Percentiles rank a stretch among this genome's conserved stretches.
Conservation (phyloP, 495 filamentous ascomycete species). For the Lineolata rhizophorae region DNA sequence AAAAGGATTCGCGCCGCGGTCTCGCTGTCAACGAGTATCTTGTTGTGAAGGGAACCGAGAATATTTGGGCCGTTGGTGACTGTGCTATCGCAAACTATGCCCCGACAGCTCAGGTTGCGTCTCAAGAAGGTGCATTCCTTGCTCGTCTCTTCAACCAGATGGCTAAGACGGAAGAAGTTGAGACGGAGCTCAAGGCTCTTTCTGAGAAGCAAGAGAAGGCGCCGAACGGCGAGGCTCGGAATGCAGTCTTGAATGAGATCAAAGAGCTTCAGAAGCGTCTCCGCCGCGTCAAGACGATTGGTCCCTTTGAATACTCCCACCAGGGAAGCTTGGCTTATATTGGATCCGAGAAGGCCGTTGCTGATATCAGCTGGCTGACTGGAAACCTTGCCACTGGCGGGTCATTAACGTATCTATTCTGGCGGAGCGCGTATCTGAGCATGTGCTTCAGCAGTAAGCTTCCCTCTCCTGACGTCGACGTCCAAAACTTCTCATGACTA, state of each 20-base stretch:
- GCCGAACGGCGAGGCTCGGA: constrained; percentile 31
- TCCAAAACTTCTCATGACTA: constrained; percentile 4
- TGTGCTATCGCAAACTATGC: constrained; percentile 93
- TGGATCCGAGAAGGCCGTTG: constrained; percentile 90
- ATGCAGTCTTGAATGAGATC: constrained; percentile 43
- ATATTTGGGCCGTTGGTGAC: constrained; percentile 84
- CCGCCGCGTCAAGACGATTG: constrained; percentile 73
- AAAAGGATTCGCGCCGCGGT: constrained; percentile 85
- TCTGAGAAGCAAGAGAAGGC: constrained; percentile 42
- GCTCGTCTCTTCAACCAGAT: constrained; percentile 95
- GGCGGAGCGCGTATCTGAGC: constrained; percentile 90
- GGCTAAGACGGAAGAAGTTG: constrained; percentile 69
- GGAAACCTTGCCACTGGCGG: constrained; percentile 83
- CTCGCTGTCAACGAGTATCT: constrained; percentile 96
- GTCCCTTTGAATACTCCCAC: constrained; percentile 94
- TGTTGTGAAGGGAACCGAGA: constrained; percentile 87
- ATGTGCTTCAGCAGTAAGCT: constrained; percentile 98
- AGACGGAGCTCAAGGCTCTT: constrained; percentile 41
- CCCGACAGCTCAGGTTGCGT: constrained; percentile 88
- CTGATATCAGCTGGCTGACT: constrained; percentile 92
- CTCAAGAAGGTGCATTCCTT: constrained; percentile 89
- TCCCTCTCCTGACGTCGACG: constrained; percentile 1
- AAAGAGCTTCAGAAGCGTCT: constrained; percentile 68
- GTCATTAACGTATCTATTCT: constrained; percentile 57
- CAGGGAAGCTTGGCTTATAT: constrained; percentile 96